These are phyloP conservation scores for Thelephora terrestris DNA, from an alignment of 1,284 basidiomycete species.

Conservation along the genomic window DNA sequence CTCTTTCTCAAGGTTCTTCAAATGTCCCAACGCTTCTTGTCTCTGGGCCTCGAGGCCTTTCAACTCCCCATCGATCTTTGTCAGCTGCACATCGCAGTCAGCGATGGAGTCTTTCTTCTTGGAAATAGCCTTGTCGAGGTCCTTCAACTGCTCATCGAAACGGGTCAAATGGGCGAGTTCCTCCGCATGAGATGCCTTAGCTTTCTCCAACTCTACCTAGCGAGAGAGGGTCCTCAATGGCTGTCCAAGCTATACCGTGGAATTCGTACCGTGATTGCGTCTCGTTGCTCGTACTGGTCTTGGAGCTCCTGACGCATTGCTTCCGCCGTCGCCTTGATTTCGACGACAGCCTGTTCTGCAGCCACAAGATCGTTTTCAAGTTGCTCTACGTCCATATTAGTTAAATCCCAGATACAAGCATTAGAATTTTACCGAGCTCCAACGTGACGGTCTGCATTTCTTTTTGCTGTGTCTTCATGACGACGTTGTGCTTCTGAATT, in stretches of 20 bases:
- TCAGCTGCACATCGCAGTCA: conserved; percentile 64
- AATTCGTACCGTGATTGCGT: conserved; percentile 41
- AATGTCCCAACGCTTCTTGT: conserved; percentile 30
- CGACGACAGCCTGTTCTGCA: conserved; percentile 47
- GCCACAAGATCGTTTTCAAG: conserved; percentile 68
- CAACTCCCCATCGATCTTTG: conserved; percentile 47
- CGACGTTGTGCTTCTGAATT: conserved; percentile 71
- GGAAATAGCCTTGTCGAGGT: conserved; percentile 75
- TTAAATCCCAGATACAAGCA: neutral
- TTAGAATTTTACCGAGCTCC: conserved; percentile 62
- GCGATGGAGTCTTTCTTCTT: conserved; percentile 69
- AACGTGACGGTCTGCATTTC: conserved; percentile 82
- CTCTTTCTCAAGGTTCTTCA: conserved; percentile 67
- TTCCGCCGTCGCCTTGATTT: conserved; percentile 48
- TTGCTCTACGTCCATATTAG: conserved; percentile 52
- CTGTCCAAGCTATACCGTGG: neutral
- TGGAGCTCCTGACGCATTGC: conserved; percentile 57
- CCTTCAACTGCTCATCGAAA: conserved; percentile 83
- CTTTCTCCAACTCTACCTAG: conserved; percentile 50
- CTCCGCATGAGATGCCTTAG: conserved; percentile 66
- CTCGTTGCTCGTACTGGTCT: conserved; percentile 45
- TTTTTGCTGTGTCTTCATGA: conserved; percentile 82
- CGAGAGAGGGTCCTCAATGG: neutral
- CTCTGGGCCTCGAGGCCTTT: conserved; percentile 45
- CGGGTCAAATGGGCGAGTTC: conserved; percentile 81